phyloP scores from a whole-genome alignment of 2,329 filamentous ascomycete genomes.

The Penicillium occitanis region DNA sequence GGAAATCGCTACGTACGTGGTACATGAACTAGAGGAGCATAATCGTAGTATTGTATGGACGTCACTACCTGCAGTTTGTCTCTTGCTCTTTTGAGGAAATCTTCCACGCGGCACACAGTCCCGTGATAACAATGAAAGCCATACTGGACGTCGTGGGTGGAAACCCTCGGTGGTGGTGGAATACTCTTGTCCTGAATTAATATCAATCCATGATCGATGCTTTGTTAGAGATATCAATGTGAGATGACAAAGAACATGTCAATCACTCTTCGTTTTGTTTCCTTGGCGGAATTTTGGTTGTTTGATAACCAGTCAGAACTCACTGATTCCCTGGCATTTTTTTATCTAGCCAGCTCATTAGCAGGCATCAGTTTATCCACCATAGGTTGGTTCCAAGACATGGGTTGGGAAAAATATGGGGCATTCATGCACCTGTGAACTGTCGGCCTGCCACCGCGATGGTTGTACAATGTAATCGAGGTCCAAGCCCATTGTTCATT shows the following conservation, averaged over 20 bases:
- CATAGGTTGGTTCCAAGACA: not conserved
- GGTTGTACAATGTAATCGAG: slow-evolving; percentile 1
- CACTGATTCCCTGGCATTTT: not conserved
- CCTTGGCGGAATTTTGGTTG: not conserved
- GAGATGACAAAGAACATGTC: not conserved
- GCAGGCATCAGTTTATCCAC: not conserved
- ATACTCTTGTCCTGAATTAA: too few relatives aligned
- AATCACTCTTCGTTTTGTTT: too few relatives aligned
- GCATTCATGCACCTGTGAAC: not conserved
- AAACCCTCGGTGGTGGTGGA: too few relatives aligned
- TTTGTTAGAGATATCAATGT: not conserved
- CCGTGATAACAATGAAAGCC: not conserved
- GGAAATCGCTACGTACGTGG: not conserved
- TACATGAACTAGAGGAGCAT: not conserved
- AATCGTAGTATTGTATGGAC: too few relatives aligned
- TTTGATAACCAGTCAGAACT: not conserved
- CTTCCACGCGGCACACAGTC: not conserved
- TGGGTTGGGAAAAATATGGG: not conserved
- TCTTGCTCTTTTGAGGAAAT: not conserved
- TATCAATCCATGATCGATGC: not conserved
- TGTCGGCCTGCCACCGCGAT: not conserved
- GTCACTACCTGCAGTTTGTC: not conserved
- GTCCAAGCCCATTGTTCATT: not conserved
- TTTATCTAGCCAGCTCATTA: not conserved
- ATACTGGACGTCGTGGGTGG: not conserved